phyloP scores from a whole-genome alignment of 2,329 filamentous ascomycete species.

The Didymellaceae sp. region DNA sequence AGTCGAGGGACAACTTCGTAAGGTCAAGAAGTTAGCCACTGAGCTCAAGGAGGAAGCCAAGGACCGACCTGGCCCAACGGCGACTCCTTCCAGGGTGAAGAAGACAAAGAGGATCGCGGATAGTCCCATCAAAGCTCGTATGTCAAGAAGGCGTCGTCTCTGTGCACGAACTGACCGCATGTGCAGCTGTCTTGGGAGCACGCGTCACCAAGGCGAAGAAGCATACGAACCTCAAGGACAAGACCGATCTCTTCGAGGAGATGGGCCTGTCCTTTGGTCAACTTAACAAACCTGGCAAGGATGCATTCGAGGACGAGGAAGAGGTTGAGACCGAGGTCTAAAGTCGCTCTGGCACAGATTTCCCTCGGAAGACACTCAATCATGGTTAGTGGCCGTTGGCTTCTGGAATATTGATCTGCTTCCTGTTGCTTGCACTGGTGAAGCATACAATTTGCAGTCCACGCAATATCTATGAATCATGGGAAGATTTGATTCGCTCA shows the following conservation, averaged over 20 bases:
- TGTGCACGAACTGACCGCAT: neutral
- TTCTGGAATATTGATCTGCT: too few species aligned
- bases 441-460: too few species aligned
- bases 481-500: too few species aligned
- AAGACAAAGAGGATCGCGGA: slow-evolving; percentile 4
- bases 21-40: slow-evolving; percentile 51
- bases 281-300: neutral
- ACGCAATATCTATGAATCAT: too few species aligned
- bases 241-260: neutral
- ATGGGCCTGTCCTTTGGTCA: neutral
- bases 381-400: too few species aligned
- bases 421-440: too few species aligned
- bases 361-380: too few species aligned
- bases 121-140: slow-evolving; percentile 14
- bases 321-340: too few species aligned
- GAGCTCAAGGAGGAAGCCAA: slow-evolving; percentile 34
- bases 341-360: too few species aligned
- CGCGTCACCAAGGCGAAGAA: slow-evolving; percentile 7
- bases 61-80: neutral
- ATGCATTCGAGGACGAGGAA: neutral
- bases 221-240: neutral
- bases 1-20: slow-evolving; percentile 56
- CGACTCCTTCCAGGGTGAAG: slow-evolving; percentile 1
- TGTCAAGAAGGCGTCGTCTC: neutral
- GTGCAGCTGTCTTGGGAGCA: neutral